These are phyloP conservation scores for Rhizopogon vulgaris DNA, from an alignment of 768 basidiomycete genomes.

Conservation along the genomic window DNA sequence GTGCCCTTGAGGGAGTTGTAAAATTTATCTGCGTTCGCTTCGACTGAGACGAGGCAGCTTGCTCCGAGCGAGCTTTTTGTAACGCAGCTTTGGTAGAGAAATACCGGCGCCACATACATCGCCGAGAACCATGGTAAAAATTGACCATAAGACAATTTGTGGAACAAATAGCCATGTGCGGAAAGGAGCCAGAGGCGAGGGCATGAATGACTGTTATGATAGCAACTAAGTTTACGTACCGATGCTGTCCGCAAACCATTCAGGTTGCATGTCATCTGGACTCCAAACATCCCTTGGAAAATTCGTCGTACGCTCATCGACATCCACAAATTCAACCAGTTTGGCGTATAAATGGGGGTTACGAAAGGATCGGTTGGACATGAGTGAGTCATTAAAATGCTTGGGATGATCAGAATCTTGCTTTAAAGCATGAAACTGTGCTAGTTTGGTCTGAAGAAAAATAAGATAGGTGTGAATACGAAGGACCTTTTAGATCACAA, in stretches of 20 bases:
- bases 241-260: slow-evolving; percentile 75
- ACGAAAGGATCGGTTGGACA: slow-evolving; percentile 88
- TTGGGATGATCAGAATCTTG: slow-evolving; percentile 53
- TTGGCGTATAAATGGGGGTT: slow-evolving; percentile 96
- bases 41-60: slow-evolving; percentile 45
- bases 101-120: background rate
- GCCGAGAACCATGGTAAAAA: background rate
- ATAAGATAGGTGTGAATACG: background rate
- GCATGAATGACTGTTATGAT: background rate
- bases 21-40: slow-evolving; percentile 65
- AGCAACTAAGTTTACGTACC: slow-evolving; percentile 45
- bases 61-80: slow-evolving; percentile 62
- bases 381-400: slow-evolving; percentile 95
- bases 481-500: background rate
- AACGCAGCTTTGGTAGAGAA: slow-evolving; percentile 42
- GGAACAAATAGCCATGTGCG: slow-evolving; percentile 3
- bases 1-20: slow-evolving; percentile 26
- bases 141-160: background rate
- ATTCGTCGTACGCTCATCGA: slow-evolving; percentile 83
- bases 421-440: slow-evolving; percentile 73
- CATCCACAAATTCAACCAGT: slow-evolving; percentile 90
- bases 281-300: slow-evolving; percentile 75
- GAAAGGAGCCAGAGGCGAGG: background rate
- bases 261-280: slow-evolving; percentile 52
- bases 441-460: slow-evolving; percentile 62